Evolutionary conservation across 2,329 filamentous ascomycete genomes (phyloP), one percentile per base, ranked within the genome.

Genomic region (Paraphoma chrysanthemicola): DNA sequence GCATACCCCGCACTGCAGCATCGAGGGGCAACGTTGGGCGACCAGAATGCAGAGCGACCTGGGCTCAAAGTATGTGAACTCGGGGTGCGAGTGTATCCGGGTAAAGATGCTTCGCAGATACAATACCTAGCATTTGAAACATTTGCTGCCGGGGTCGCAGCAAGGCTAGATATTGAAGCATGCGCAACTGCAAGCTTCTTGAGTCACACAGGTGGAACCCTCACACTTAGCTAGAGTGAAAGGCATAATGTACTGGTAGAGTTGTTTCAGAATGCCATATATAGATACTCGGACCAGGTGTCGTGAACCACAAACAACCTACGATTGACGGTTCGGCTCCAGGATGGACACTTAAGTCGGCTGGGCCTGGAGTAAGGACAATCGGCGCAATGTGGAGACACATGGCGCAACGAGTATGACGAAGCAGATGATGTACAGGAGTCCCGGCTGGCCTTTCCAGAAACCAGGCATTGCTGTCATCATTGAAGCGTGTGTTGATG

Each of bases 11-110:
- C 48, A 51, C 17, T 23, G 16, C 18, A 31, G 9, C 12, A 29
- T 36, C 36, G 48, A 23, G 28, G 41, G 18, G 31, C 41, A 16
- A 7, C 10, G 28, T 39, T 48, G 48, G 55, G 60, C 60, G 56
- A 61, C 50, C 46, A 61, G 51, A 52, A 42, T 51, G 36, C 45
- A 44, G 39, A 54, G 41, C 43, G 54, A 53, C 51, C 48, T 49
- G 39, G 54, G 39, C 48, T 46, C 16, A 46, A 23, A 47, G 33
- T 45, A 38, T 9, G 38, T 14, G 23, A 28, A 31, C 9, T 28
- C 52, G 41, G 17, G n/a, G 31, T 16, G 33, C 16, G 42, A 44
- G 44, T 33, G 47, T 28, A 30, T 14, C 44, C 50, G 48, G 54
- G 45, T 28, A 48, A 56, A 52, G 48, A 7, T 53, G 57, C 38